Evolutionary conservation across 2,329 filamentous ascomycete species (phyloP).

Genomic region (Fusarium falciforme): DNA sequence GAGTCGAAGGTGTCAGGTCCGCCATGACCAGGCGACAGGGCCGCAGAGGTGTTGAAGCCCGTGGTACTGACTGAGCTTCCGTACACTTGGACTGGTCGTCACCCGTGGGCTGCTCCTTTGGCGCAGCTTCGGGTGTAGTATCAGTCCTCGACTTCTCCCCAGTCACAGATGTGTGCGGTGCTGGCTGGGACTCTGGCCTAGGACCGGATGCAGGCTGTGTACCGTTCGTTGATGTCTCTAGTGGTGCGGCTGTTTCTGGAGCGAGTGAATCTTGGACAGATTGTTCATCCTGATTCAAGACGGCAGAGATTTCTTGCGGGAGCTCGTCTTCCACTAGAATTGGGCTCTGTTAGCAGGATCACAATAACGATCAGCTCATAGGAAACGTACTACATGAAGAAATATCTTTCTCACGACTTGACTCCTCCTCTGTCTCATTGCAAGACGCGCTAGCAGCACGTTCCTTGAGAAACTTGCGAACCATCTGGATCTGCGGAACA

Average conservation of each 20-base stretch:
- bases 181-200: neutral
- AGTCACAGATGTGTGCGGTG: neutral
- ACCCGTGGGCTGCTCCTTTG: neutral
- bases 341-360: neutral
- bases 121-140: too few species aligned
- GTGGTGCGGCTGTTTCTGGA: neutral
- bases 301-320: neutral
- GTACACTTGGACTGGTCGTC: neutral
- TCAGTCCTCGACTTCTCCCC: too few species aligned
- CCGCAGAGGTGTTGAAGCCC: neutral
- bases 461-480: slow-evolving; percentile 5
- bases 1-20: neutral
- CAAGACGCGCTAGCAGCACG: neutral
- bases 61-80: neutral
- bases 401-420: neutral
- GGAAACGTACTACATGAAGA: neutral
- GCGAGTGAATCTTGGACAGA: neutral
- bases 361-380: too few species aligned
- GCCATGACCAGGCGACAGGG: neutral
- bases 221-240: neutral
- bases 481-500: slow-evolving; percentile 6
- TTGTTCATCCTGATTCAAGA: neutral
- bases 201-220: neutral
- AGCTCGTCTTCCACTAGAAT: neutral
- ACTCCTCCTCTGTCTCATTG: neutral